Base-by-base conservation (phyloP, 768 basidiomycete species). In the Naganishia friedmannii region DNA sequence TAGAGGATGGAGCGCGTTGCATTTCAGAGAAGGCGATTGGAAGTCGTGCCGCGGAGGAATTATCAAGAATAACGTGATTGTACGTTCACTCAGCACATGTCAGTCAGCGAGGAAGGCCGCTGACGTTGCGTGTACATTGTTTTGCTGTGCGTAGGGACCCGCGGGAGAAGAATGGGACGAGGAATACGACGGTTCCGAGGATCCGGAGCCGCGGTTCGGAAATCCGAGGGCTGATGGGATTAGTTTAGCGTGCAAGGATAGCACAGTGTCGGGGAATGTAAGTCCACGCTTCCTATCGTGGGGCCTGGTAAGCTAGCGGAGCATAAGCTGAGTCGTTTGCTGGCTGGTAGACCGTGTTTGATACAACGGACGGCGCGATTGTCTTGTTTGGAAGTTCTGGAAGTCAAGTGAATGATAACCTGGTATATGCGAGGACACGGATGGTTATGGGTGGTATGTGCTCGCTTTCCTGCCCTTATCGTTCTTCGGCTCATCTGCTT, bases 81-180 rank as follows among this genome's bases (percentile, higher is more conserved):
- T 80, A 45, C 66, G 77, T 72, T 12, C 29, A 19, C 56, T 15
- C 23, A 7, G 34, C 12, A 21, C n/a, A 7, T 23, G n/a, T 1
- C n/a, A 51, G 48, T 13, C 21, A 51, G 48, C 4, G 48, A 4
- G n/a, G 10, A 45, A n/a, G 15, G 8, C 60, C 56, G 13, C 12
- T 31, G 34, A 23, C 32, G 4, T 39, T 2, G 32, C n/a, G 4
- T 23, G 6, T 39, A 1, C n/a, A 31, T 56, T 23, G 31, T 10
- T 51, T n/a, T n/a, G n/a, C n/a, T n/a, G n/a, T n/a, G n/a, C n/a
- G 1, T 29, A 82, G 81, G 81, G 81, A 2, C 81, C 81, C 1
- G 77, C 77, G 34, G 81, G 81, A 13, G 81, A 82, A 67, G 81
- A 82, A 71, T 81, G 81, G 80, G 81, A 82, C 67, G 74, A 77